Base-by-base conservation (phyloP, 345 rosid species). In the Noccaea caerulescens region DNA sequence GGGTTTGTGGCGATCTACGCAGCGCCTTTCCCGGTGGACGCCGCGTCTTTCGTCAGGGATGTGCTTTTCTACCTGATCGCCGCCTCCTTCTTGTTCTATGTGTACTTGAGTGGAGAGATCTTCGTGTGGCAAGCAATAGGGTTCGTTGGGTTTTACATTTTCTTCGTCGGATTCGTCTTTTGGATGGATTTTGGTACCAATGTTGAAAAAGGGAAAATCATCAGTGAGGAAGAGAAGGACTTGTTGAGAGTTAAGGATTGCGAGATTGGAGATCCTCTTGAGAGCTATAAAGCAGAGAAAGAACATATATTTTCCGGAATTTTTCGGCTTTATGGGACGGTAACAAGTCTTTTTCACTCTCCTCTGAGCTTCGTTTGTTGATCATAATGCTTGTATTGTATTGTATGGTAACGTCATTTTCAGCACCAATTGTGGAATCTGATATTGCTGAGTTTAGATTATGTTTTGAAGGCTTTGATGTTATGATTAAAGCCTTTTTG, bases 61-160 rank as follows among this genome's bases (percentile, higher is more conserved):
- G 98, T 89, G 69, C 78, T 84, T 53, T 93, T 93, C 73, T 93
- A 93, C 68, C 27, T 91, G 72, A 61, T 89, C 2, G 93, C 83
- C 4, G 94, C 90, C 18, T 73, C 84, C 69, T 87, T 85, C 67
- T 63, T 91, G 84, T 93, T 93, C 75, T 87, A 78, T 82, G 95
- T 94, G 10, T 94, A 91, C 62, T 73, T 91, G 90, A 94, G 99
- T 75, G 97, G 97, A 11, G 98, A 94, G 86, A 94, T 91, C 7
- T 89, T 84, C 32, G 77, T 91, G 51, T 91, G 99, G 96, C 99
- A 94, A 78, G 93, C 99, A 14, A 66, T 84, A 58, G 96, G 93
- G 10, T 91, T 91, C 68, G 94, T 91, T 39, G 92, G 87, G 62
- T 89, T 89, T 72, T 93, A 91, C 60, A 45, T 83, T 33, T 93